phyloP scores from a whole-genome alignment of 202 grass and related monocot genomes.

The Bolboschoenoplectus hybrid region DNA sequence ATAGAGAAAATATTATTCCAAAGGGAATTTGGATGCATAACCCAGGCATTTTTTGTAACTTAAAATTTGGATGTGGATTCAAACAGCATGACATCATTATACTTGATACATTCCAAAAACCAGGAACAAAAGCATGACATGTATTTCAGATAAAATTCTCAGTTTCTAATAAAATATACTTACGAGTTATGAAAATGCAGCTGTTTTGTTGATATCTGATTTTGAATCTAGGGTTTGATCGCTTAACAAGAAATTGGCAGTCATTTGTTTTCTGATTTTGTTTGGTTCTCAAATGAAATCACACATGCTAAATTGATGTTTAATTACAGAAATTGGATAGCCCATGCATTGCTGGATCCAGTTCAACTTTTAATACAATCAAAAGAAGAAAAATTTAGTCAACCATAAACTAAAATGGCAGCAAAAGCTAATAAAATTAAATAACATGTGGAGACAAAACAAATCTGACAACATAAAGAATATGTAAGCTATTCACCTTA shows the following conservation, averaged over 20 bases:
- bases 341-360: not conserved
- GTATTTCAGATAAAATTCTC: not conserved
- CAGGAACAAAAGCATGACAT: not conserved
- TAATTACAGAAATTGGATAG: constrained; percentile 34
- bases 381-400: constrained; percentile 3
- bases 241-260: not conserved
- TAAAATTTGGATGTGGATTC: not conserved
- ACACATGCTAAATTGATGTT: not conserved
- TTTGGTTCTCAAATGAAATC: not conserved
- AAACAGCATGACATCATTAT: not conserved
- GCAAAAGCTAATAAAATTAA: not conserved
- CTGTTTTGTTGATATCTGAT: not conserved
- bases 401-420: constrained; percentile 29
- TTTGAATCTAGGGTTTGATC: not conserved
- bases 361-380: not conserved
- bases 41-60: not conserved
- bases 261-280: not conserved
- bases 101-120: not conserved
- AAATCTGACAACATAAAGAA: constrained; percentile 40
- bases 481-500: constrained; percentile 41
- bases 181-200: not conserved
- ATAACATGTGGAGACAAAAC: constrained; percentile 18
- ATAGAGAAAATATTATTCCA: not conserved
- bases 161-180: not conserved
- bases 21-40: not conserved